phyloP scores from a whole-genome alignment of 495 filamentous ascomycete species.

The Xylaria curta region DNA sequence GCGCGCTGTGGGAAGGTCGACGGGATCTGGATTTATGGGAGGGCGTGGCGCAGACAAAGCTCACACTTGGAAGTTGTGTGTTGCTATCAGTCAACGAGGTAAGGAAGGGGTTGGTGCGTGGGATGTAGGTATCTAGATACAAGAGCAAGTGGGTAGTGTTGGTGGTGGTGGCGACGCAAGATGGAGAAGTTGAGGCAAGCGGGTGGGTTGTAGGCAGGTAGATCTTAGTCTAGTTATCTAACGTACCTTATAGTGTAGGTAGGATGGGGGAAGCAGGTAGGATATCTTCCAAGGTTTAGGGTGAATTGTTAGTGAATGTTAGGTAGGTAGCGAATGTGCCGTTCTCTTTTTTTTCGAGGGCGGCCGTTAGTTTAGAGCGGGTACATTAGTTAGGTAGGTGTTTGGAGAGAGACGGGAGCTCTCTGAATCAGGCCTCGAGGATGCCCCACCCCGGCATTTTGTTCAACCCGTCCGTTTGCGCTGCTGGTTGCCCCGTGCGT shows the following conservation, averaged over 20 bases:
- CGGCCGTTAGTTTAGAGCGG: not conserved
- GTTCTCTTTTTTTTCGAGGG: not conserved
- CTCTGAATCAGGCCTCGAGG: slow-evolving; percentile 12
- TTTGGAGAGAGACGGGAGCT: not conserved
- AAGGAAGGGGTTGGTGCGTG: not conserved
- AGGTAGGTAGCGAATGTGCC: not conserved
- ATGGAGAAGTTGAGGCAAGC: not conserved
- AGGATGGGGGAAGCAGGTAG: not conserved
- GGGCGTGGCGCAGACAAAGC: slow-evolving; percentile 6
- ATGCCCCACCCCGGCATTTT: slow-evolving; percentile 14
- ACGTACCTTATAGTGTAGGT: not conserved
- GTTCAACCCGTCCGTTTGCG: slow-evolving; percentile 11
- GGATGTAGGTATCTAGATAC: not conserved
- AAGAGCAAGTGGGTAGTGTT: not conserved
- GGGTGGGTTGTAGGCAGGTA: not conserved
- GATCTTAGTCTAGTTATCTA: not conserved
- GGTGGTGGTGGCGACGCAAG: slow-evolving; percentile 17
- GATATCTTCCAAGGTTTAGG: slow-evolving; percentile 1
- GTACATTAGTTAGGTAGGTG: not conserved
- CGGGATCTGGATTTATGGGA: not conserved
- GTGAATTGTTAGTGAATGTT: not conserved
- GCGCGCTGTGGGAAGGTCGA: slow-evolving; percentile 6
- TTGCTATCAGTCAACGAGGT: not conserved
- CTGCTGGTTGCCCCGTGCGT: not conserved
- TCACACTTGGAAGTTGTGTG: not conserved